Evolutionary conservation across 2,329 filamentous ascomycete genomes (phyloP).

Genomic region (Dothidotthia symphoricarpi): DNA sequence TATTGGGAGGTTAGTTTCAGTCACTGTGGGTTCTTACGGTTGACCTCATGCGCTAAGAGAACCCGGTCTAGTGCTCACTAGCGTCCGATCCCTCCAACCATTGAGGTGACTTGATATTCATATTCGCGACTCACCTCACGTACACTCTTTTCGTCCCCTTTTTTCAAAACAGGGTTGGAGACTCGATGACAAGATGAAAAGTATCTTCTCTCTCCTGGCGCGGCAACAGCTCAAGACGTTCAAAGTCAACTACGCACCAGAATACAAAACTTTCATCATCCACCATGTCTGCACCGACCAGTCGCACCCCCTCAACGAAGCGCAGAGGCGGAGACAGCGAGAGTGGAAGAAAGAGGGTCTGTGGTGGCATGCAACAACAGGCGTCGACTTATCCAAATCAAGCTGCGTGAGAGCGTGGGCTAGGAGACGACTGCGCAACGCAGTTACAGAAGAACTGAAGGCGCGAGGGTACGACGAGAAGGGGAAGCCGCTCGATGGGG

Average conservation of each 20-base stretch:
- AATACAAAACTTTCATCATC: slow-evolving; percentile 25
- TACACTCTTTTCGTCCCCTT: not conserved
- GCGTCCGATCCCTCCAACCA: not conserved
- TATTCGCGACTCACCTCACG: too few species aligned
- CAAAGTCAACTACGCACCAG: slow-evolving; percentile 22
- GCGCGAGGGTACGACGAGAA: slow-evolving; percentile 28
- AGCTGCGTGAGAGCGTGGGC: slow-evolving; percentile 36
- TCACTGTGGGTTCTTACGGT: slow-evolving; percentile 1
- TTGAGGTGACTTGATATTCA: not conserved
- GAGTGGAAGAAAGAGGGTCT: slow-evolving; percentile 27
- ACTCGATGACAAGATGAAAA: slow-evolving; percentile 19
- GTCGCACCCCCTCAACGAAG: slow-evolving; percentile 28
- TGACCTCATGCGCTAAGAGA: not conserved
- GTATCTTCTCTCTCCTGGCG: slow-evolving; percentile 10
- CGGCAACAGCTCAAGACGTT: slow-evolving; percentile 17
- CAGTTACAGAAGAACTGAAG: slow-evolving; percentile 31
- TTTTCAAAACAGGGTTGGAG: too few species aligned
- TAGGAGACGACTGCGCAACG: slow-evolving; percentile 29
- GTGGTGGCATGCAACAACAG: slow-evolving; percentile 34
- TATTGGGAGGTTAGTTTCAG: not conserved
- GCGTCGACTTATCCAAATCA: slow-evolving; percentile 27
- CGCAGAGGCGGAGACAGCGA: slow-evolving; percentile 17
- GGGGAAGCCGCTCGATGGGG: slow-evolving; percentile 19
- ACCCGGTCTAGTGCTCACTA: slow-evolving; percentile 3
- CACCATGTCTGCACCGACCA: slow-evolving; percentile 21